Evolutionary conservation across 805 yeast species (phyloP).

Genomic region (Kodamaea nitidulidarum): DNA sequence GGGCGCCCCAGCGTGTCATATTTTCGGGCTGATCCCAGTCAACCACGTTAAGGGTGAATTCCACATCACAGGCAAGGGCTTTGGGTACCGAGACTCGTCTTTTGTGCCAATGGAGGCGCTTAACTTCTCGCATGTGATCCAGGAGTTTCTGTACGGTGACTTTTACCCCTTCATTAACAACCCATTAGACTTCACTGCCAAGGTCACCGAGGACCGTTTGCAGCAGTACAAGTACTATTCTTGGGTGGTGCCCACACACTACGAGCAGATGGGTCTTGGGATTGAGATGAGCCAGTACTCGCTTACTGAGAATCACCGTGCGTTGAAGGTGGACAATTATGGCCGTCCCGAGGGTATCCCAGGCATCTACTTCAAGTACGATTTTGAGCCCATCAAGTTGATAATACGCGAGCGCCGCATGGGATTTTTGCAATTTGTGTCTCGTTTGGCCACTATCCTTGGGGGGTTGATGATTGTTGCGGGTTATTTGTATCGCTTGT

Average conservation of each 20-base stretch:
- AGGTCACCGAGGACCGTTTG: constrained; percentile 45
- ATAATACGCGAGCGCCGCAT: constrained; percentile 66
- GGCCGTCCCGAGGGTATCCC: constrained; percentile 44
- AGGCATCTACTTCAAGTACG: constrained; percentile 79
- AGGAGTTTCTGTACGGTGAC: constrained; percentile 87
- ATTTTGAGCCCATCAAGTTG: constrained; percentile 82
- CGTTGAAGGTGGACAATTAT: constrained; percentile 9
- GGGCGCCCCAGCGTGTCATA: constrained; percentile 78
- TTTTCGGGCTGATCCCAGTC: constrained; percentile 78
- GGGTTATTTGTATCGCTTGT: constrained; percentile 56
- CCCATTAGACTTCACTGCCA: constrained; percentile 79
- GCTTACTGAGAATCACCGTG: constrained; percentile 47
- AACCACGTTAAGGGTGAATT: constrained; percentile 83
- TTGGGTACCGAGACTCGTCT: constrained; percentile 52
- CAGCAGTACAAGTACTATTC: constrained; percentile 62
- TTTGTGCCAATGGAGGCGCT: constrained; percentile 46
- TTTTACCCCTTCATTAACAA: constrained; percentile 82
- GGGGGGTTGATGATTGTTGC: constrained; percentile 78
- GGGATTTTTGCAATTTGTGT: constrained; percentile 71
- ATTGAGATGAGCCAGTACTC: constrained; percentile 87
- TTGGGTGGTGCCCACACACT: constrained; percentile 81
- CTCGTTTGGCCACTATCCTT: constrained; percentile 71
- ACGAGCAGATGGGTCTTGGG: constrained; percentile 62
- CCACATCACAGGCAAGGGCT: constrained; percentile 75
- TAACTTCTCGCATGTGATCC: constrained; percentile 80